A percentile compares a stretch with the other conserved stretches of the same genome.
phyloP scores from a whole-genome alignment of 2,329 filamentous ascomycete species.

The Claviceps pazoutovae region DNA sequence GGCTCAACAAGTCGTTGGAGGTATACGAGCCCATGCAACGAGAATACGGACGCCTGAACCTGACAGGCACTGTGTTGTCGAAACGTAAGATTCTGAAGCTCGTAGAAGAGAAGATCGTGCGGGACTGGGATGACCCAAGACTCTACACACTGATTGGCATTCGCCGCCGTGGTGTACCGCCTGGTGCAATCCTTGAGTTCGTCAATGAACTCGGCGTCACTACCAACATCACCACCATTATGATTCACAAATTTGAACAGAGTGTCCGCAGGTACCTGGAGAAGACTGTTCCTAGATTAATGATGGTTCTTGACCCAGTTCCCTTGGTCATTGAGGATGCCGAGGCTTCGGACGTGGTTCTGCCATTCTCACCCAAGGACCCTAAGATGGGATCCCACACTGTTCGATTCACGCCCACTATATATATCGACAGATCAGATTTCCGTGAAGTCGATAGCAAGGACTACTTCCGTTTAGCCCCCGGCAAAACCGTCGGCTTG shows the following conservation, averaged over 20 bases:
- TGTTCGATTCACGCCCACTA: slow-evolving; percentile 54
- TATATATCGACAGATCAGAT: slow-evolving; percentile 76
- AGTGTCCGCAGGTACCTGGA: slow-evolving; percentile 78
- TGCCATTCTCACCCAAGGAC: slow-evolving; percentile 77
- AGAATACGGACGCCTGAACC: slow-evolving; percentile 54
- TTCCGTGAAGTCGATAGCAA: slow-evolving; percentile 63
- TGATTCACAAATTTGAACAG: slow-evolving; percentile 72
- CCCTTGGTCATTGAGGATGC: slow-evolving; percentile 70
- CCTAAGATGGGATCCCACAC: slow-evolving; percentile 49
- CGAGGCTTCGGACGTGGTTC: slow-evolving; percentile 44
- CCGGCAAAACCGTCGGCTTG: slow-evolving; percentile 63
- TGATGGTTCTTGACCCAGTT: slow-evolving; percentile 79
- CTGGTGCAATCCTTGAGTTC: slow-evolving; percentile 77
- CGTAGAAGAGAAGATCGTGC: slow-evolving; percentile 63
- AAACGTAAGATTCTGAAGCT: slow-evolving; percentile 75
- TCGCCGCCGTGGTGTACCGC: slow-evolving; percentile 71
- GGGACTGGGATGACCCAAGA: slow-evolving; percentile 82
- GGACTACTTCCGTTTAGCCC: slow-evolving; percentile 69
- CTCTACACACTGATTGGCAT: slow-evolving; percentile 79
- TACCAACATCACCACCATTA: slow-evolving; percentile 64
- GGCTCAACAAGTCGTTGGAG: slow-evolving; percentile 65
- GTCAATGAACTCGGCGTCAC: slow-evolving; percentile 87
- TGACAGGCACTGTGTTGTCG: slow-evolving; percentile 73
- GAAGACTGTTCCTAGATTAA: slow-evolving; percentile 71
- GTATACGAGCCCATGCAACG: slow-evolving; percentile 91